phyloP scores from a whole-genome alignment of 345 rosid species.

The Rhodamnia argentea region DNA sequence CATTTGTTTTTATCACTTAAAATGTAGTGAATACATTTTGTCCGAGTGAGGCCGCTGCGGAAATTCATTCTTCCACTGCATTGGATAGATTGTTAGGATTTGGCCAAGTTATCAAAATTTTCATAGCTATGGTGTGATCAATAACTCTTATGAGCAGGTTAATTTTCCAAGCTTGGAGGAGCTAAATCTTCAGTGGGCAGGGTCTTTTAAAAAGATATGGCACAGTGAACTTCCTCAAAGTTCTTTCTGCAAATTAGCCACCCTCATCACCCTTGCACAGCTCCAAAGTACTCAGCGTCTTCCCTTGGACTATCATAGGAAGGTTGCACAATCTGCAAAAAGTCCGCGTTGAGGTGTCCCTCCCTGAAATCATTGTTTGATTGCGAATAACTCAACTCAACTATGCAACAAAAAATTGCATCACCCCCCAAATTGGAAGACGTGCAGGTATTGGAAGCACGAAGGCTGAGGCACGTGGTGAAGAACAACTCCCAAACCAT shows the following conservation, averaged over 20 bases:
- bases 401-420: not conserved
- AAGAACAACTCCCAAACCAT: not conserved
- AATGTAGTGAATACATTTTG: not conserved
- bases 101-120: not conserved
- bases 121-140: rapidly evolving
- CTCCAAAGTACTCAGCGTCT: not conserved
- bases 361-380: not conserved
- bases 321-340: not conserved
- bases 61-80: not conserved
- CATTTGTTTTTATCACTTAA: not conserved
- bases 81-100: not conserved
- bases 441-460: not conserved
- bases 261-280: rapidly evolving
- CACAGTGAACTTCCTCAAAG: rapidly evolving
- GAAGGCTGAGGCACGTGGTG: not conserved
- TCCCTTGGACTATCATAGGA: not conserved
- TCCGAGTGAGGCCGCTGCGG: not conserved
- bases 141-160: not conserved
- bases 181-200: rapidly evolving
- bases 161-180: not conserved
- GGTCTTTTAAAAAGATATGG: not conserved
- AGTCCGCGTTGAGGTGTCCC: rapidly evolving
- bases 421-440: not conserved
- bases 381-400: too few relatives aligned
- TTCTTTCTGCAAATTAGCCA: not conserved